Evolutionary conservation across 495 filamentous ascomycete genomes (phyloP).

Genomic region (Achaetomiella virescens): DNA sequence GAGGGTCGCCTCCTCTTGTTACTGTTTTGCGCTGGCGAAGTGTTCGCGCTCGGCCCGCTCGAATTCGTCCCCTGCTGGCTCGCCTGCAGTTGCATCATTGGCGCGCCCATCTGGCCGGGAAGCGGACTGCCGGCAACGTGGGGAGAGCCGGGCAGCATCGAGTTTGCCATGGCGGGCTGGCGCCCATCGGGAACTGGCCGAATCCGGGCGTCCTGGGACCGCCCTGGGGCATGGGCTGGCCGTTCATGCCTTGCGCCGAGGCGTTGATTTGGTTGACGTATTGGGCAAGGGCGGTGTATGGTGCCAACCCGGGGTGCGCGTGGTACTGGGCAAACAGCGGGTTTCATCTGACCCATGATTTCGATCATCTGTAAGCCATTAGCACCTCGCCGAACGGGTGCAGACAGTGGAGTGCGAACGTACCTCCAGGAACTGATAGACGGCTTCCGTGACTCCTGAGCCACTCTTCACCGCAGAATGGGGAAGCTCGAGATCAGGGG

Average conservation of each 20-base stretch:
- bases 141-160: slow-evolving; percentile 55
- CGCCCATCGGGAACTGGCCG: slow-evolving; percentile 45
- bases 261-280: slow-evolving; percentile 45
- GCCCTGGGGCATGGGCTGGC: slow-evolving; percentile 35
- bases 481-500: slow-evolving; percentile 54
- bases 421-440: slow-evolving; percentile 68
- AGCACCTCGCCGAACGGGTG: background rate
- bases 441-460: slow-evolving; percentile 53
- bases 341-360: slow-evolving; percentile 68
- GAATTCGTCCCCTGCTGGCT: slow-evolving; percentile 65
- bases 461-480: slow-evolving; percentile 54
- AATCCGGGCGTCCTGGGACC: slow-evolving; percentile 44
- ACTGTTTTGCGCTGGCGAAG: slow-evolving; percentile 70
- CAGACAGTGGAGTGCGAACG: background rate
- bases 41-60: slow-evolving; percentile 73
- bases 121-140: slow-evolving; percentile 51
- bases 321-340: slow-evolving; percentile 58
- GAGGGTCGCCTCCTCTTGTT: slow-evolving; percentile 74
- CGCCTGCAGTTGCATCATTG: slow-evolving; percentile 65
- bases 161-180: slow-evolving; percentile 51
- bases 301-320: slow-evolving; percentile 49
- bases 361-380: slow-evolving; percentile 55
- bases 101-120: slow-evolving; percentile 53
- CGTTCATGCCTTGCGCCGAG: slow-evolving; percentile 33
- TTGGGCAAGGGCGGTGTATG: slow-evolving; percentile 56